These are phyloP conservation scores for Paraconiothyrium sp. DNA, from an alignment of 2,329 filamentous ascomycete genomes.

Conservation along the genomic window DNA sequence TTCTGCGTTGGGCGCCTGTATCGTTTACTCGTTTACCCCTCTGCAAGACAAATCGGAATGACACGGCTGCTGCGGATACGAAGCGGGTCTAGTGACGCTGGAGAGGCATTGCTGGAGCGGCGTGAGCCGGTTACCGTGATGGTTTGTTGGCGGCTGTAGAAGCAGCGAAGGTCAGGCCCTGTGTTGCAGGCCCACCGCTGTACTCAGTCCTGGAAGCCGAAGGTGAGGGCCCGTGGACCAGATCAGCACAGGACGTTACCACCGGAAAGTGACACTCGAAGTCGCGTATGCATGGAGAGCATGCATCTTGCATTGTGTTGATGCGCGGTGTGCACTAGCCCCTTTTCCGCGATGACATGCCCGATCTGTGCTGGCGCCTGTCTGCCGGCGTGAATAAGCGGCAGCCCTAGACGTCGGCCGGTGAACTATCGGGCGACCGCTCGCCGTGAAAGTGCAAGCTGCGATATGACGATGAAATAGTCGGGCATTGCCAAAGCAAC, in stretches of 20 bases:
- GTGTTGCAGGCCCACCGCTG: neutral
- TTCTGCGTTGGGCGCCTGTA: neutral
- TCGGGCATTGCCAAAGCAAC: slow-evolving; percentile 11
- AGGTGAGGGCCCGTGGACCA: slow-evolving; percentile 1
- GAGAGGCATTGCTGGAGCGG: slow-evolving; percentile 7
- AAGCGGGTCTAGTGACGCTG: slow-evolving; percentile 1
- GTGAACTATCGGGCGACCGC: neutral
- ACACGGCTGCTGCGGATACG: slow-evolving; percentile 4
- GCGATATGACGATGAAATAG: slow-evolving; percentile 3
- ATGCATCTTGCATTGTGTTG: slow-evolving; percentile 10
- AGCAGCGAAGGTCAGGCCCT: neutral
- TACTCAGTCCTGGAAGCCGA: neutral
- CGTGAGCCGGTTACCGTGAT: slow-evolving; percentile 4
- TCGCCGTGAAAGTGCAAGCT: neutral
- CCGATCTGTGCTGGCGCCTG: neutral
- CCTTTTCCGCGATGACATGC: slow-evolving; percentile 4
- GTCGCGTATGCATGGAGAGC: neutral
- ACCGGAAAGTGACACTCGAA: neutral
- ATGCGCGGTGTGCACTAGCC: slow-evolving; percentile 4
- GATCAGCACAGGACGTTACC: neutral
- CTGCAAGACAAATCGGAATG: slow-evolving; percentile 2
- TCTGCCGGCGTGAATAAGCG: slow-evolving; percentile 9
- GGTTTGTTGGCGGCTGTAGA: neutral
- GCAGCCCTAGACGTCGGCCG: slow-evolving; percentile 4
- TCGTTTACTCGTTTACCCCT: neutral